phyloP scores from a whole-genome alignment of 768 basidiomycete species.

The Scleroderma citrinum region DNA sequence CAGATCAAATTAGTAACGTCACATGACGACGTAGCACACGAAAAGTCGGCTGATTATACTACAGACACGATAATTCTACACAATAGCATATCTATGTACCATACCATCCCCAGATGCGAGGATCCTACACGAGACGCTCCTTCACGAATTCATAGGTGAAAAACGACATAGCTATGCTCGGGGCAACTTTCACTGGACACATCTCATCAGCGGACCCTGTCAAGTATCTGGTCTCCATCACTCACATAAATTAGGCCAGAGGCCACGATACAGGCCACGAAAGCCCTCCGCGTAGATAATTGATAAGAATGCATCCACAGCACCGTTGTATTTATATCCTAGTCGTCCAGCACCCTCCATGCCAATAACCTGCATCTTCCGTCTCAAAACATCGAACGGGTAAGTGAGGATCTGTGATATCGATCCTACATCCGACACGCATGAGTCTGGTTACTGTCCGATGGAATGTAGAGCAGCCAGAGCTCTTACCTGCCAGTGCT shows the following conservation, averaged over 20 bases:
- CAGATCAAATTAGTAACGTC: too few relatives aligned
- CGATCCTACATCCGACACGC: constrained; percentile 44
- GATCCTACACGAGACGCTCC: constrained; percentile 43
- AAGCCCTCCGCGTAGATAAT: constrained; percentile 74
- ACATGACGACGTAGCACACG: too few relatives aligned
- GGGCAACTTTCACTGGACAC: constrained; percentile 76
- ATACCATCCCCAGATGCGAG: constrained; percentile 8
- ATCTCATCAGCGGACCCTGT: constrained; percentile 7
- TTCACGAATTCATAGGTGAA: constrained; percentile 75
- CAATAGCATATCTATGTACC: too few relatives aligned
- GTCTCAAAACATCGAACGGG: constrained; percentile 89
- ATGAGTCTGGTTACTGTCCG: neutral
- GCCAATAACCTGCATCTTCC: constrained; percentile 94
- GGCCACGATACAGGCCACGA: constrained; percentile 71
- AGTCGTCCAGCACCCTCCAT: constrained; percentile 51
- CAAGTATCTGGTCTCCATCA: constrained; percentile 3
- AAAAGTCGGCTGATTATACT: too few relatives aligned
- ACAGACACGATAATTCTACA: too few relatives aligned
- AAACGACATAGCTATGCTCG: constrained; percentile 83
- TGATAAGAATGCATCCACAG: constrained; percentile 65
- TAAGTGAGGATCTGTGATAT: constrained; percentile 94
- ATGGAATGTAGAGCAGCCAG: neutral
- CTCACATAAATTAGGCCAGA: constrained; percentile 87
- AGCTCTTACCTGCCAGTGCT: constrained; percentile 67
- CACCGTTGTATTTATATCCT: constrained; percentile 70